phyloP scores from a whole-genome alignment of 176 grass and related monocot genomes.

The Oryza australiensis region DNA sequence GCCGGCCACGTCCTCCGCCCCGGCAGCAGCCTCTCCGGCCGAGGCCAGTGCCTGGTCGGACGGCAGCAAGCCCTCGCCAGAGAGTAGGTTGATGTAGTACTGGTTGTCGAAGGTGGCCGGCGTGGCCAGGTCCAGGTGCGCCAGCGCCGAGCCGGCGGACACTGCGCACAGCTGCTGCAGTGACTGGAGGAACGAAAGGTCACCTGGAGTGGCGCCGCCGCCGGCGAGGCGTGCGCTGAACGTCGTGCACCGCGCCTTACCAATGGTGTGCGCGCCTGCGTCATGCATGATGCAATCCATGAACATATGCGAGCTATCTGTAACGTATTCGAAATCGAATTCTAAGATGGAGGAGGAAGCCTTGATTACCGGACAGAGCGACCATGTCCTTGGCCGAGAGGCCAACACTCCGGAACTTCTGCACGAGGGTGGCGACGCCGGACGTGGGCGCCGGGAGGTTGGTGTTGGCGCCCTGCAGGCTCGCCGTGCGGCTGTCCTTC shows the following conservation, averaged over 20 bases:
- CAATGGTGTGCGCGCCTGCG: slow-evolving; percentile 83
- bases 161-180: slow-evolving; percentile 78
- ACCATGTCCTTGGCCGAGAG: slow-evolving; percentile 82
- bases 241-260: slow-evolving; percentile 77
- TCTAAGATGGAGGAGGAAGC: neutral
- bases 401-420: slow-evolving; percentile 74
- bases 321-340: neutral
- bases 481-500: slow-evolving; percentile 67
- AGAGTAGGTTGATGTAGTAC: slow-evolving; percentile 92
- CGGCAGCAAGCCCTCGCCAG: slow-evolving; percentile 76
- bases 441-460: slow-evolving; percentile 86
- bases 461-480: slow-evolving; percentile 53
- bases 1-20: slow-evolving; percentile 34
- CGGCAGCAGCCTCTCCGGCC: neutral
- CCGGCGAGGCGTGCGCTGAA: slow-evolving; percentile 62
- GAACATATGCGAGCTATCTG: neutral
- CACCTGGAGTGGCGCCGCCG: neutral
- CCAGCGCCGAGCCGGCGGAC: slow-evolving; percentile 59
- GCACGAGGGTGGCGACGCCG: slow-evolving; percentile 64
- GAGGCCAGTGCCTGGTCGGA: slow-evolving; percentile 71
- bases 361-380: slow-evolving; percentile 61
- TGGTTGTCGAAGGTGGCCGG: slow-evolving; percentile 92
- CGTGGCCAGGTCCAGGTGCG: slow-evolving; percentile 76
- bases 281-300: neutral
- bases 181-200: slow-evolving; percentile 61